Evolutionary conservation across 2,329 filamentous ascomycete genomes (phyloP).

Genomic region (Colletotrichum tofieldiae): DNA sequence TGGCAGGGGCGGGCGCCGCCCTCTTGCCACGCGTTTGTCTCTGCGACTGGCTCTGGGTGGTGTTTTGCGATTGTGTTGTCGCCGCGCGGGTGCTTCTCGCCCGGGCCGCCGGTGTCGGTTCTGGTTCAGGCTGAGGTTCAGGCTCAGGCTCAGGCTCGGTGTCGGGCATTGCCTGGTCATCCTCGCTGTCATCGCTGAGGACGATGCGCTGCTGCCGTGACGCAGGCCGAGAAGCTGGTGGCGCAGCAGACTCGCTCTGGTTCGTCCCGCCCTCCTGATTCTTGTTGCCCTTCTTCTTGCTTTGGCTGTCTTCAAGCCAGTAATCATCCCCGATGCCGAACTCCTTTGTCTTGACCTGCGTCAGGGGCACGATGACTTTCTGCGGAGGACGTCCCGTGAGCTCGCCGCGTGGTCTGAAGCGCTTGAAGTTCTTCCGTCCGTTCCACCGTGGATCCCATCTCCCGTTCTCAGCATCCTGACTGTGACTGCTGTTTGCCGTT

Average conservation of each 20-base stretch:
- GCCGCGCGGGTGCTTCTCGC: slow-evolving; percentile 34
- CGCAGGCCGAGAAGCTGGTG: background rate
- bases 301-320: slow-evolving; percentile 73
- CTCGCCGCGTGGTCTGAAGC: slow-evolving; percentile 77
- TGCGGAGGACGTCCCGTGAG: slow-evolving; percentile 57
- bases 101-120: slow-evolving; percentile 19
- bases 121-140: slow-evolving; percentile 18
- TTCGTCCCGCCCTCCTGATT: slow-evolving; percentile 45
- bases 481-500: slow-evolving; percentile 56
- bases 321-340: slow-evolving; percentile 84
- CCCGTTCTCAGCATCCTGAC: slow-evolving; percentile 67
- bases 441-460: slow-evolving; percentile 94
- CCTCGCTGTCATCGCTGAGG: slow-evolving; percentile 56
- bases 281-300: slow-evolving; percentile 49
- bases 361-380: slow-evolving; percentile 77
- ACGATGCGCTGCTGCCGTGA: slow-evolving; percentile 46
- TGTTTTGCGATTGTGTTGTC: slow-evolving; percentile 50
- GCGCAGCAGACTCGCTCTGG: slow-evolving; percentile 20
- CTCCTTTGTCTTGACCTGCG: slow-evolving; percentile 79
- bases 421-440: slow-evolving; percentile 96
- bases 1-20: slow-evolving; percentile 50
- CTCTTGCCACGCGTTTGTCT: slow-evolving; percentile 52
- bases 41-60: slow-evolving; percentile 50
- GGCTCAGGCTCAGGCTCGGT: slow-evolving; percentile 9
- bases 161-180: slow-evolving; percentile 45